Conservation (phyloP, 257 asterid species). For the Nicotiana sylvestris region DNA sequence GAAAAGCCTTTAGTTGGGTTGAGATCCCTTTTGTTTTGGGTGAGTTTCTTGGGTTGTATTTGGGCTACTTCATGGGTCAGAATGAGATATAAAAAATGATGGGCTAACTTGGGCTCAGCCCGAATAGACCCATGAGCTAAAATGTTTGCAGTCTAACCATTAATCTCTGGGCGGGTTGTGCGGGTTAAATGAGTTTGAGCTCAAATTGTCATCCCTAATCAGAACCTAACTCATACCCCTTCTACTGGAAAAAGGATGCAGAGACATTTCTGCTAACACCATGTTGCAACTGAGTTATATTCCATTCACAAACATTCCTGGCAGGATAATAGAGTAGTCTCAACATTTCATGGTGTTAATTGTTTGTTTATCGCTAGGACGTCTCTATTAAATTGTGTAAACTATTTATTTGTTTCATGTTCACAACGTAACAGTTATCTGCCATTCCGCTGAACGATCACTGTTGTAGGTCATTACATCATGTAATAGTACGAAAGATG, state of each 20-base stretch:
- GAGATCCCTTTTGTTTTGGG: no score
- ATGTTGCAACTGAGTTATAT: not conserved
- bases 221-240: not conserved
- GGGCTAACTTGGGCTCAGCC: no score
- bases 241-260: not conserved
- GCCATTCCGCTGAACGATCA: not conserved
- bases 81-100: no score
- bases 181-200: no score
- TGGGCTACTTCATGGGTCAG: no score
- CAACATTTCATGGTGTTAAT: not conserved
- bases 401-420: not conserved
- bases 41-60: no score
- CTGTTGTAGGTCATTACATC: slow-evolving; percentile 68
- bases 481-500: slow-evolving; percentile 90
- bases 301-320: not conserved
- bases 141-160: no score
- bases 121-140: no score
- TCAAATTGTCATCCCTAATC: not conserved
- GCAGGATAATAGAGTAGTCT: not conserved
- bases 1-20: no score
- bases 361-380: not conserved
- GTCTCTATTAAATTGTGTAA: not conserved
- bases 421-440: not conserved
- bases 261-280: not conserved
- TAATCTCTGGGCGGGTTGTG: no score